Evolutionary conservation across 2,329 filamentous ascomycete species (phyloP).

Genomic region (Zalaria obscura): DNA sequence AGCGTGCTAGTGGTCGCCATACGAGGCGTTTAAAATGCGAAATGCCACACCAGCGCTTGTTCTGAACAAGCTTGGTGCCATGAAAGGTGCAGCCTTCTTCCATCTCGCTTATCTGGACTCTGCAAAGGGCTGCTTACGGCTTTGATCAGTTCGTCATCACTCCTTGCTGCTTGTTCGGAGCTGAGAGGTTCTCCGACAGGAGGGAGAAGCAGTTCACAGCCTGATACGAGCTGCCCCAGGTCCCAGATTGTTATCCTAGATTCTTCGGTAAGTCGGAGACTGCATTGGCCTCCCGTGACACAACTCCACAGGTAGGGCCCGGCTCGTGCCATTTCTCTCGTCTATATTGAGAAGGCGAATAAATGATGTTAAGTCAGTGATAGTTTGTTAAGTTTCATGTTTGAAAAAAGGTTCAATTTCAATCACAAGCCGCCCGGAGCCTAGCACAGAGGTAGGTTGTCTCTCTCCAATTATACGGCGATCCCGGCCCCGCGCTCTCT

Average conservation of each 20-base stretch:
- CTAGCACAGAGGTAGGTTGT: neutral
- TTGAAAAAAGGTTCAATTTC: no score
- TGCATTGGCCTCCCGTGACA: neutral
- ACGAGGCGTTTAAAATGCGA: no score
- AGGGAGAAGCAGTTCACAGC: neutral
- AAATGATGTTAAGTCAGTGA: neutral
- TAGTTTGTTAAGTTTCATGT: neutral
- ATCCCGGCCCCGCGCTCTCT: neutral
- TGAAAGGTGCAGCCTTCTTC: no score
- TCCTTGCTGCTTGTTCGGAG: neutral
- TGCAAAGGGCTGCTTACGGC: neutral
- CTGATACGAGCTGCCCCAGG: neutral
- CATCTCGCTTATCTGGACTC: neutral
- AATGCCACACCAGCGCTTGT: no score
- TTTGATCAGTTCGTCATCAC: neutral
- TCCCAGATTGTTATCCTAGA: neutral
- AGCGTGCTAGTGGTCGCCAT: no score
- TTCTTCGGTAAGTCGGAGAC: neutral
- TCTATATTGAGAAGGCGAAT: neutral
- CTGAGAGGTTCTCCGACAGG: neutral
- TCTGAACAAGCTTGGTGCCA: no score
- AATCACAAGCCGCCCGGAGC: no score
- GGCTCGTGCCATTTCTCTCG: neutral
- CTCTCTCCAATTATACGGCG: neutral
- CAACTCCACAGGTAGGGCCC: neutral